These are phyloP conservation scores for Cetraspora pellucida DNA, from an alignment of 192 early-diverging fungal genomes.

Conservation along the genomic window DNA sequence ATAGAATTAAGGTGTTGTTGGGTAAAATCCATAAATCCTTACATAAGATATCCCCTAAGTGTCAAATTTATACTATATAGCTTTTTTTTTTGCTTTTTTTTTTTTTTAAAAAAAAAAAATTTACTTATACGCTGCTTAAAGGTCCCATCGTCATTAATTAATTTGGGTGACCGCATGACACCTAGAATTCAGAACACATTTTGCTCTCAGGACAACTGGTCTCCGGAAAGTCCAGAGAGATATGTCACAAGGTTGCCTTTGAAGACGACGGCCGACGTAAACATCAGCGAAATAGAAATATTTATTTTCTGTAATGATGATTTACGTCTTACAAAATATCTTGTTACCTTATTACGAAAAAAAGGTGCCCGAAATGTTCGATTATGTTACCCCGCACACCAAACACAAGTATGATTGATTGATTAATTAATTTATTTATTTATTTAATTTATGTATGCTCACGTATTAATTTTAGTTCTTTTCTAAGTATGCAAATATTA, in stretches of 20 bases:
- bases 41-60: too few species aligned
- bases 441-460: background rate
- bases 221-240: background rate
- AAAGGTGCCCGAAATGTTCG: background rate
- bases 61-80: too few species aligned
- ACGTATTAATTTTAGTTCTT: background rate
- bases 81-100: background rate
- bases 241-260: background rate
- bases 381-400: background rate
- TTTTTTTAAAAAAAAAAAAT: constrained; percentile 7
- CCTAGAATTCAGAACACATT: background rate
- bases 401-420: background rate
- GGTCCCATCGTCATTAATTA: background rate
- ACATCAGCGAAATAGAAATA: background rate
- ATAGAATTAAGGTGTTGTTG: too few species aligned
- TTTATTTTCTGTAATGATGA: constrained; percentile 3
- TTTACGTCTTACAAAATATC: background rate
- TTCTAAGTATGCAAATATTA: background rate
- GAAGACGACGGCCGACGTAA: background rate
- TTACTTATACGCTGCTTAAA: background rate
- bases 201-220: background rate
- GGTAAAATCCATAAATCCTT: too few species aligned
- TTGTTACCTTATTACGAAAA: background rate
- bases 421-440: background rate
- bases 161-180: background rate